Percentiles rank a stretch among this genome's conserved stretches.
Conservation (phyloP, 208 protist species). For the Crithidia expoeki region DNA sequence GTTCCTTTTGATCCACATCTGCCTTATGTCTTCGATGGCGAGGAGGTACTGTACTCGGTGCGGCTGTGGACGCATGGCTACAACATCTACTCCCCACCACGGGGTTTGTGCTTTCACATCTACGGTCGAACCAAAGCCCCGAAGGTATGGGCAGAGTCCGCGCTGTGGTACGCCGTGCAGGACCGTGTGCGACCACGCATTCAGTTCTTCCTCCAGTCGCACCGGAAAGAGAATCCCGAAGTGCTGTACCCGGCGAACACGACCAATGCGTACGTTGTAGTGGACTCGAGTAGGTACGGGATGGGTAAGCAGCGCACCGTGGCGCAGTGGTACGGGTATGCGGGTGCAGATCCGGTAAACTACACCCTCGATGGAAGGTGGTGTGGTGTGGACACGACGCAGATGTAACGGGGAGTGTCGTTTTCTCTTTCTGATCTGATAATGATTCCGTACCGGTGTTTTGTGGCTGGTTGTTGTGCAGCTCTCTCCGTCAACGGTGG, state of each 20-base stretch:
- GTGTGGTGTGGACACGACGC: constrained; percentile 37
- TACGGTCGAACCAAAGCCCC: constrained; percentile 63
- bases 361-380: constrained; percentile 55
- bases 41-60: constrained; percentile 88
- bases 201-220: constrained; percentile 57
- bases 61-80: constrained; percentile 93
- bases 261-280: constrained; percentile 35
- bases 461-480: too few species aligned
- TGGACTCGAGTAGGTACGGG: constrained; percentile 80
- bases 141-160: constrained; percentile 54
- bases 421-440: too few species aligned
- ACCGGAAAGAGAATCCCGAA: neutral
- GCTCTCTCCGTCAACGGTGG: too few species aligned
- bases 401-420: too few species aligned
- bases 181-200: constrained; percentile 40
- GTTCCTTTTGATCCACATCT: constrained; percentile 95
- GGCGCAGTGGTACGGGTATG: constrained; percentile 75
- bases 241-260: constrained; percentile 38
- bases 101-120: constrained; percentile 81
- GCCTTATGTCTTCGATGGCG: constrained; percentile 93
- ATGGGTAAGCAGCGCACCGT: constrained; percentile 65
- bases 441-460: too few species aligned
- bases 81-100: constrained; percentile 83
- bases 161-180: constrained; percentile 39
- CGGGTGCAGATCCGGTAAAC: constrained; percentile 58